phyloP scores from a whole-genome alignment of 2,329 filamentous ascomycete genomes.

The Verticillium longisporum region DNA sequence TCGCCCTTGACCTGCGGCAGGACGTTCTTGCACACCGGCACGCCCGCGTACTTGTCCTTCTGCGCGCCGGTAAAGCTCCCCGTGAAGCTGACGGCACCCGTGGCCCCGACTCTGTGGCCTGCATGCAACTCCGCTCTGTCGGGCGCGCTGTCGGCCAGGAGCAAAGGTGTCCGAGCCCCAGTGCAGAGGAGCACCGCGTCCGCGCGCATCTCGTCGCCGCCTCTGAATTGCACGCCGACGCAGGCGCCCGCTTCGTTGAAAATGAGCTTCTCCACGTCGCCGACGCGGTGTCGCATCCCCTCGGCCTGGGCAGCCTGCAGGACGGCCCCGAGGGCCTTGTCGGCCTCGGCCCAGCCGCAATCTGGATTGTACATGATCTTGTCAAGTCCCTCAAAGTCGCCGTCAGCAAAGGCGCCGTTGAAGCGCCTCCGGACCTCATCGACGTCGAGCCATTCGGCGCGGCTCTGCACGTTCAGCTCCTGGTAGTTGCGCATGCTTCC shows the following conservation, averaged over 20 bases:
- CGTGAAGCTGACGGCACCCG: conserved; percentile 41
- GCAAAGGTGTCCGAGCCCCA: conserved; percentile 47
- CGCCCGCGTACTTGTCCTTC: conserved; percentile 35
- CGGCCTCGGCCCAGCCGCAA: conserved; percentile 53
- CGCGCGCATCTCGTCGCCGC: conserved; percentile 39
- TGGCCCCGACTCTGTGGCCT: conserved; percentile 46
- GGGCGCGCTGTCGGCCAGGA: conserved; percentile 45
- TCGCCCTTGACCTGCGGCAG: conserved; percentile 33
- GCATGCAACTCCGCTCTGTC: conserved; percentile 43
- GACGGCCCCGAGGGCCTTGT: conserved; percentile 47
- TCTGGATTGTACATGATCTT: conserved; percentile 50
- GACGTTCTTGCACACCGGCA: conserved; percentile 47
- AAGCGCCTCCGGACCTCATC: conserved; percentile 48
- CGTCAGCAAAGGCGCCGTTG: conserved; percentile 49
- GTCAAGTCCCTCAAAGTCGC: conserved; percentile 48
- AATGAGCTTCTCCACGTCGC: conserved; percentile 36
- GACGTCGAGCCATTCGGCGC: conserved; percentile 31
- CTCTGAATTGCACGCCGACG: conserved; percentile 39
- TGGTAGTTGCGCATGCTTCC: conserved; percentile 32
- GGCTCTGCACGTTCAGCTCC: conserved; percentile 29
- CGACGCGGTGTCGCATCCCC: conserved; percentile 49
- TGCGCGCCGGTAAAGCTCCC: conserved; percentile 34
- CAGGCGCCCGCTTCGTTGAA: conserved; percentile 40
- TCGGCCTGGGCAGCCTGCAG: conserved; percentile 42
- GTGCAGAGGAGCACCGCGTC: conserved; percentile 48